Conservation (phyloP, 2,329 filamentous ascomycete species). For the Chrysoporthe deuterocubensis region DNA sequence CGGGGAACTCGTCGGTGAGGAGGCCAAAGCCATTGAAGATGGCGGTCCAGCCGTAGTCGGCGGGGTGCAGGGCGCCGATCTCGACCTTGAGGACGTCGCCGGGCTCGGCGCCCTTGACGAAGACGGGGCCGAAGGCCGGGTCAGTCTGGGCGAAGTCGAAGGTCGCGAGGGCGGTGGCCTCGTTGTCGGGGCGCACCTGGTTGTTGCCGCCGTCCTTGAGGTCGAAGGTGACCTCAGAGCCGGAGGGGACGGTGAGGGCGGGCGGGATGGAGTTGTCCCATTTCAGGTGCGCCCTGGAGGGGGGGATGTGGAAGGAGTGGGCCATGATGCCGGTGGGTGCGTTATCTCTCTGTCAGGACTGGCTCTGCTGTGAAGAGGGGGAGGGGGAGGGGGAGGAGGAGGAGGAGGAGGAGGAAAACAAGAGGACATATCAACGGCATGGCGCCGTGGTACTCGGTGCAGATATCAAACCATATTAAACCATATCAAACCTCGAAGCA, state of each 20-base stretch:
- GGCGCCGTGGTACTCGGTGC: too few species aligned
- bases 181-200: slow-evolving; percentile 49
- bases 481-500: too few species aligned
- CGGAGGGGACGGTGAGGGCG: slow-evolving; percentile 51
- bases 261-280: slow-evolving; percentile 53
- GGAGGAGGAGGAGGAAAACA: background rate
- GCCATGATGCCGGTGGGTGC: slow-evolving; percentile 24
- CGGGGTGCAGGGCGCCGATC: slow-evolving; percentile 49
- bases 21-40: slow-evolving; percentile 56
- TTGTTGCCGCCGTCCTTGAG: slow-evolving; percentile 55
- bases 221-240: slow-evolving; percentile 52
- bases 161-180: slow-evolving; percentile 42
- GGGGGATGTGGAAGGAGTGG: slow-evolving; percentile 36
- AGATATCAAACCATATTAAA: background rate
- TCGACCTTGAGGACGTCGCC: slow-evolving; percentile 58
- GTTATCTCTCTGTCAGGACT: background rate
- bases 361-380: too few species aligned
- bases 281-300: slow-evolving; percentile 46
- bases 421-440: background rate
- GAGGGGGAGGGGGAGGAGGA: background rate
- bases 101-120: slow-evolving; percentile 51
- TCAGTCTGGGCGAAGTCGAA: slow-evolving; percentile 49
- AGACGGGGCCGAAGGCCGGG: slow-evolving; percentile 56
- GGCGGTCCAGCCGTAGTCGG: slow-evolving; percentile 57
- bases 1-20: slow-evolving; percentile 51